Evolutionary conservation across 306 rosid species (phyloP), one percentile per base, ranked within the genome.

Genomic region (Ormosia semicastrata): DNA sequence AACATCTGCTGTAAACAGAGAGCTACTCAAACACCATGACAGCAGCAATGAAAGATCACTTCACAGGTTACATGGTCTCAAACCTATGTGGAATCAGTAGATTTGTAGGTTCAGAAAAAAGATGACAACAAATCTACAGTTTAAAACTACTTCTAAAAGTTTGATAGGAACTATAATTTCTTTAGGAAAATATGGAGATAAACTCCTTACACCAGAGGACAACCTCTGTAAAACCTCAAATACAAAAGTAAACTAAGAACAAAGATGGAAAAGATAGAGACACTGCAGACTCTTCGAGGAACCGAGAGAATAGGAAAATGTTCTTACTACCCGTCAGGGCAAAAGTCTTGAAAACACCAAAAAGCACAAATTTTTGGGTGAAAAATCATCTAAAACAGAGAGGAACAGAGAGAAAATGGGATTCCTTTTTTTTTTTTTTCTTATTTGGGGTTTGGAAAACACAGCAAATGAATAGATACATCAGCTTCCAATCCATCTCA

Each of bases 401-500:
- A 73, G 77, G 10, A 66, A 36, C 64, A 13, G 11, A 1, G 36
- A 24, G 41, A 24, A 24, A 44, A 79, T 78, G 83, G 71, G 39
- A 40, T 29, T 32, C 29, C 24, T 24, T 24, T 24, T 0, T 24
- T 32, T 36, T 34, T 24, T 24, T 24, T 0, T 24, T 24, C 29
- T 3, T 43, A 71, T 18, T 67, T 81, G 89, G 93, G 92, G 91
- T 83, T 91, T 82, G 52, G 84, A 63, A 24, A 66, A 81, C 29
- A 49, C 32, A 18, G 69, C 54, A 65, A 66, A 52, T 32, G 34
- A 80, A 93, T 84, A 6, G 92, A 90, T 17, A 93, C 98, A 90
- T 93, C 98, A 60, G 97, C 98, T 93, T 90, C 98, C 98, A 93
- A 24, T 24, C 24, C 24, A 24, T 92, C 18, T 79, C 91, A 80